phyloP scores from a whole-genome alignment of 1,139 yeast species.

The Pichia kudriavzevii region DNA sequence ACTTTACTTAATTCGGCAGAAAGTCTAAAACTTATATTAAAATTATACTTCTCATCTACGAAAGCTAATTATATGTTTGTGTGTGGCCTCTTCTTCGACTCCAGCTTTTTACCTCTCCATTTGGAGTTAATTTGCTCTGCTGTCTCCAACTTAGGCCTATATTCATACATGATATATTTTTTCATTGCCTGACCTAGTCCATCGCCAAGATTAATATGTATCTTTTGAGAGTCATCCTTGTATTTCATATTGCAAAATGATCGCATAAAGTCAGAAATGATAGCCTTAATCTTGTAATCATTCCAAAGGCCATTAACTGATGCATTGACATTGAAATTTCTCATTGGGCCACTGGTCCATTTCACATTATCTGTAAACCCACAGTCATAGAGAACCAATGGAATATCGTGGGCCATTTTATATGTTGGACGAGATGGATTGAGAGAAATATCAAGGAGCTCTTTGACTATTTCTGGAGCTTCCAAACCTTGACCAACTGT shows the following conservation, averaged over 20 bases:
- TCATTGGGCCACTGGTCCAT: conserved; percentile 39
- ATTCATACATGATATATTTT: conserved; percentile 49
- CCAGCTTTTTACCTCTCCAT: conserved; percentile 31
- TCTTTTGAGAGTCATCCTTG: conserved; percentile 26
- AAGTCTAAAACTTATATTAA: too few species aligned
- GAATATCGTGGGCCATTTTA: conserved; percentile 90
- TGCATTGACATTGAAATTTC: conserved; percentile 18
- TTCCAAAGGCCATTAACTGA: conserved; percentile 26
- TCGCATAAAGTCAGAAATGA: conserved; percentile 30
- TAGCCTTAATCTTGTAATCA: conserved; percentile 32
- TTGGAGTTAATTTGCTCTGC: conserved; percentile 62
- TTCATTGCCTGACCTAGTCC: conserved; percentile 57
- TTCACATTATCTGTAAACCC: conserved; percentile 55
- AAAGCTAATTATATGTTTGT: conserved; percentile 2
- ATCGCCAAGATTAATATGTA: conserved; percentile 51
- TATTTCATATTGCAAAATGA: conserved; percentile 25
- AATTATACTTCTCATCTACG: too few species aligned
- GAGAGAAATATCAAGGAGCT: conserved; percentile 50
- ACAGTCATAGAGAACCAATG: conserved; percentile 82
- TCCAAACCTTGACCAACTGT: conserved; percentile 77
- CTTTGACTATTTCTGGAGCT: conserved; percentile 44
- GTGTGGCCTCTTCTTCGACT: conserved; percentile 9
- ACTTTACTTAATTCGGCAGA: too few species aligned
- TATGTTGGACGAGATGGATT: conserved; percentile 71
- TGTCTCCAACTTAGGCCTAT: conserved; percentile 39